Evolutionary conservation across 345 rosid genomes (phyloP), one percentile per base, ranked within the genome.

Genomic region (Cardamine resedifolia): DNA sequence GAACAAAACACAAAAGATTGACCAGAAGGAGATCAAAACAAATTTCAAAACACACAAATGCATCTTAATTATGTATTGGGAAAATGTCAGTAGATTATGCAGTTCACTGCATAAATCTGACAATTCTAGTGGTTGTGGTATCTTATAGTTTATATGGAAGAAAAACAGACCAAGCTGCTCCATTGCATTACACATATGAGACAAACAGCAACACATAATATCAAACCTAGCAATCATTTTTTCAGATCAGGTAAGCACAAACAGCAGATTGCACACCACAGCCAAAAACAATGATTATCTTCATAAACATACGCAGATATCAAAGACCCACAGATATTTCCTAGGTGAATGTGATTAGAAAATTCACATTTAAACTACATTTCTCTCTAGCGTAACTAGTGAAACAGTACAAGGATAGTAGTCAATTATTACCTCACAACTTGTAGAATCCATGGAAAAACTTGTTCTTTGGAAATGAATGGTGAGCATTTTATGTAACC

Each of bases 1-100:
- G 77, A 70, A 72, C 12, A 24, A 72, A 58, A 74, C 31, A 77
- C 41, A 58, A 28, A 39, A 70, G 28, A 20, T 41, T 10, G 24
- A 47, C 27, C 41, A 21, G 56, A 48, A 47, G 23, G 63, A 78
- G 7, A 64, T 21, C 45, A 58, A 31, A 52, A 45, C 31, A 19
- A 68, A 57, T 39, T 55, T 56, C 45, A 69, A 72, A 21, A 73
- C 56, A 39, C 69, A 78, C 27, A 51, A 62, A 8, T 58, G 66
- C 21, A 56, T 77, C 33, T 50, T 63, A 11, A 12, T 58, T 20
- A 74, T 20, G 23, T 3, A 31, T 6, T 6, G 26, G 39, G 16
- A 47, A 53, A 33, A 45, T 64, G 64, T 55, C 34, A 51, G 34
- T 51, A 63, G 63, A 62, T 26, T 39, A 47, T n/a, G n/a, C n/a